Evolutionary conservation across 139 green algal species (phyloP).

Genomic region (Auxenochlorella pyrenoidosa): DNA sequence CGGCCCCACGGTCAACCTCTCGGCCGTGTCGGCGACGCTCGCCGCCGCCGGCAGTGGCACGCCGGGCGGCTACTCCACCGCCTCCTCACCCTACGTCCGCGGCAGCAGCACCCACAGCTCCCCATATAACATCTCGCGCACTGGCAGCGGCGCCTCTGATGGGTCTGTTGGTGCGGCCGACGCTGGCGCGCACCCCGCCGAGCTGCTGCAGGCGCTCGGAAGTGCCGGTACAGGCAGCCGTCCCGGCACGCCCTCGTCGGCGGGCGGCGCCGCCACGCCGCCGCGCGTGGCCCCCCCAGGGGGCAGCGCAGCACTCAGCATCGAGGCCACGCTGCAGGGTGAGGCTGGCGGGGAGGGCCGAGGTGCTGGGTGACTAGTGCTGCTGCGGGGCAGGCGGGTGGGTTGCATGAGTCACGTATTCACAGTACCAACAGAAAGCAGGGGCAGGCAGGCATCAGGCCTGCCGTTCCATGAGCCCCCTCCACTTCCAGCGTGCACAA

Average conservation of each 20-base stretch:
- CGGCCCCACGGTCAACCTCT: constrained; percentile 5
- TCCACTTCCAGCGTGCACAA: neutral
- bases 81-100: constrained; percentile 12
- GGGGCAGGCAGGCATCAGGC: too few species aligned
- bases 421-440: too few species aligned
- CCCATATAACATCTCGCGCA: constrained; percentile 26
- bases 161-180: neutral
- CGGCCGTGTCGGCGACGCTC: constrained; percentile 21
- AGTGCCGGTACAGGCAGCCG: neutral
- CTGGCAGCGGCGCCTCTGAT: constrained; percentile 9
- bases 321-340: constrained; percentile 29
- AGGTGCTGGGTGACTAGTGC: too few species aligned
- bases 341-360: neutral
- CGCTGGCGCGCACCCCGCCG: neutral
- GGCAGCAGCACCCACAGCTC: constrained; percentile 22
- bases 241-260: neutral
- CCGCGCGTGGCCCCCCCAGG: neutral
- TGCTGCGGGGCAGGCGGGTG: neutral
- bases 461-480: neutral
- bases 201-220: constrained; percentile 11
- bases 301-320: neutral
- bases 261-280: neutral
- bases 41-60: neutral
- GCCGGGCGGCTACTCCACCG: neutral
- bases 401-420: neutral